Conservation (phyloP, 106 monocot species). For the Allium fistulosum region DNA sequence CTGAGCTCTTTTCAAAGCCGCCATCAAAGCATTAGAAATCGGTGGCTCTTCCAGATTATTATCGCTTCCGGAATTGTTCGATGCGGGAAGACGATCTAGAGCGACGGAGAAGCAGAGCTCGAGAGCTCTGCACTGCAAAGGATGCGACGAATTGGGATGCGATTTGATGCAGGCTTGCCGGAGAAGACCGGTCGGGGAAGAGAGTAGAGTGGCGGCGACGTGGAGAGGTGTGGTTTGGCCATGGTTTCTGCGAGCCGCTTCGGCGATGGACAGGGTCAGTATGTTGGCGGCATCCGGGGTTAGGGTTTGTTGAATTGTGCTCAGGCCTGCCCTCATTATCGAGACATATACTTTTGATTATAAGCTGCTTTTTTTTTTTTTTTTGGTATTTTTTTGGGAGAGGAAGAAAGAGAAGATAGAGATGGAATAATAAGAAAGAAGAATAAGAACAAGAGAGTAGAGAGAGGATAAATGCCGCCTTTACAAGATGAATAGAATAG, state of each 20-base stretch:
- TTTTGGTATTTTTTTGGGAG: not conserved
- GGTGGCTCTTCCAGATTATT: constrained; percentile 16
- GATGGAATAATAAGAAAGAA: not conserved
- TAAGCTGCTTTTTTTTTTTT: not conserved
- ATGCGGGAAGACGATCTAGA: constrained; percentile 38
- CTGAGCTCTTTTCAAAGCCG: constrained; percentile 84
- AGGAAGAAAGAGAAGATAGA: not conserved
- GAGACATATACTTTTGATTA: constrained; percentile 3
- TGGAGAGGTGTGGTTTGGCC: constrained; percentile 79
- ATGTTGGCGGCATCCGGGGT: constrained; percentile 56
- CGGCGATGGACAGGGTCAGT: constrained; percentile 38
- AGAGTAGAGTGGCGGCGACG: constrained; percentile 60
- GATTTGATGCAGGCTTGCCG: constrained; percentile 62
- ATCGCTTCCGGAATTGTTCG: not conserved
- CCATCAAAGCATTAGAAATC: constrained; percentile 76
- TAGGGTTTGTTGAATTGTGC: constrained; percentile 72
- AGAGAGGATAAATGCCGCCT: constrained; percentile 11
- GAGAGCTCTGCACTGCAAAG: constrained; percentile 86
- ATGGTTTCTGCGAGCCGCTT: constrained; percentile 46
- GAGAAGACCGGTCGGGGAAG: constrained; percentile 41
- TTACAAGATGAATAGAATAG: constrained; percentile 4
- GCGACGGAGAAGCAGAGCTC: constrained; percentile 95
- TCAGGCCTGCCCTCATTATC: constrained; percentile 45
- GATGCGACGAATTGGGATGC: constrained; percentile 58
- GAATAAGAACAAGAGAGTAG: not conserved